Conservation (phyloP, 805 yeast species). For the Teunomyces cretensis region DNA sequence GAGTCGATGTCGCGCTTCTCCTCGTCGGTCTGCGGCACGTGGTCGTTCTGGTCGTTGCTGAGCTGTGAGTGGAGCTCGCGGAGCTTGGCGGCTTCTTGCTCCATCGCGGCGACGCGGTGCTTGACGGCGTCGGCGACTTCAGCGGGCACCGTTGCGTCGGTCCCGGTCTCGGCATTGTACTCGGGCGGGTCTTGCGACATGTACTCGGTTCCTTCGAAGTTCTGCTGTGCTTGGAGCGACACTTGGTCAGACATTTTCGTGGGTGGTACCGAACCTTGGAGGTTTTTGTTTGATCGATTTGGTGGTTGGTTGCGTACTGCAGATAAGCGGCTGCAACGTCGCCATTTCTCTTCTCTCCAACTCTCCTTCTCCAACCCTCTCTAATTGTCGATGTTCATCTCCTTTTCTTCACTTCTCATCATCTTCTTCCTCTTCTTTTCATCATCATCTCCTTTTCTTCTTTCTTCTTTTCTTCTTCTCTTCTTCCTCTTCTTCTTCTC, state of each 20-base stretch:
- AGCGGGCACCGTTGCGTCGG: background rate
- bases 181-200: slow-evolving; percentile 4
- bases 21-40: slow-evolving; percentile 36
- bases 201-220: background rate
- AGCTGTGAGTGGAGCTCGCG: slow-evolving; percentile 5
- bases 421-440: no score
- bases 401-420: no score
- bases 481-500: no score
- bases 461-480: no score
- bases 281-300: background rate
- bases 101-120: slow-evolving; percentile 1
- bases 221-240: slow-evolving; percentile 22
- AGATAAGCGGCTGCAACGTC: no score
- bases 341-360: no score
- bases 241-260: slow-evolving; percentile 33
- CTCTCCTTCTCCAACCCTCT: no score
- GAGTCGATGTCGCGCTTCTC: slow-evolving; percentile 69
- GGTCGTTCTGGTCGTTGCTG: slow-evolving; percentile 2
- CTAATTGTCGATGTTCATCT: no score
- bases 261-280: no score
- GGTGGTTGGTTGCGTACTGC: background rate
- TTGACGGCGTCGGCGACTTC: background rate
- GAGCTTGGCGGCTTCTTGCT: slow-evolving; percentile 4
- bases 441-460: no score
- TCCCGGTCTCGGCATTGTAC: background rate